Percentiles rank a stretch among this genome's conserved stretches.
phyloP scores from a whole-genome alignment of 805 yeast species.

The Lipomyces spencermartinsiae region DNA sequence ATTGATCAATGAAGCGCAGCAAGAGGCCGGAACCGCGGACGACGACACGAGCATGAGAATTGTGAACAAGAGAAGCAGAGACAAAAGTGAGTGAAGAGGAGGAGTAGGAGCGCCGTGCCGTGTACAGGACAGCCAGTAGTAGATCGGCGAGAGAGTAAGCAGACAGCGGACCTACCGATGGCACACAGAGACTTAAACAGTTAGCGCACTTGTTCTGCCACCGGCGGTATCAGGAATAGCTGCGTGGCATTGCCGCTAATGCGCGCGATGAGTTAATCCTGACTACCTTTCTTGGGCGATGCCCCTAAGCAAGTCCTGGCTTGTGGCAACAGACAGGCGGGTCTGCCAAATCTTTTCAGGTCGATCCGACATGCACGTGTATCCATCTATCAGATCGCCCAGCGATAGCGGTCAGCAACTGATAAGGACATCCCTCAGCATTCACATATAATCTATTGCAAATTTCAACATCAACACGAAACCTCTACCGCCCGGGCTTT shows the following conservation, averaged over 20 bases:
- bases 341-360: background rate
- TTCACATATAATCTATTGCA: background rate
- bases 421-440: background rate
- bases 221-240: background rate
- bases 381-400: background rate
- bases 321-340: background rate
- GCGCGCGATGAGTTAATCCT: background rate
- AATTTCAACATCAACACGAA: background rate
- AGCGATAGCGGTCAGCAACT: background rate
- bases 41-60: conserved; percentile 2
- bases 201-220: background rate
- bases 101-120: background rate
- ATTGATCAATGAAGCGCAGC: background rate
- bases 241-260: background rate
- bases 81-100: background rate
- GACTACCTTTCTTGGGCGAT: background rate
- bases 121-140: background rate
- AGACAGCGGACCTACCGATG: background rate
- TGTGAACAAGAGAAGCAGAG: background rate
- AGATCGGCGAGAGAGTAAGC: background rate
- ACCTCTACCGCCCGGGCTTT: background rate
- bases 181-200: background rate
- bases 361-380: background rate
- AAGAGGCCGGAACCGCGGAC: background rate
- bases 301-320: background rate